Evolutionary conservation across 345 rosid genomes (phyloP).

Genomic region (Acer saccharum): DNA sequence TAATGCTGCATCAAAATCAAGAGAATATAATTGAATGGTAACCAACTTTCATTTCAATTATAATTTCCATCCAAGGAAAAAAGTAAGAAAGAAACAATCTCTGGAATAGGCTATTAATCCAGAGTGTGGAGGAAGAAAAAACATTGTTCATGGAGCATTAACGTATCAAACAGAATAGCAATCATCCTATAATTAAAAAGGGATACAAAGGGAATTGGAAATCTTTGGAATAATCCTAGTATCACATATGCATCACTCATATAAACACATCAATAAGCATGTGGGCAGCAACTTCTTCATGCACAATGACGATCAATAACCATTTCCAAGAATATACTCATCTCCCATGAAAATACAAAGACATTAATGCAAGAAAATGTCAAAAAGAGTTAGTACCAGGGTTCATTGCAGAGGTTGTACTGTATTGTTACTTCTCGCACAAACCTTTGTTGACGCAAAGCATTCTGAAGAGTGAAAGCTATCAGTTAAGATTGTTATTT

Average conservation of each 20-base stretch:
- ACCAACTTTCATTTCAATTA: background rate
- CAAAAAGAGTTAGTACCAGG: constrained; percentile 60
- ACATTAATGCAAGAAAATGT: constrained; percentile 4
- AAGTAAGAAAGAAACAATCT: background rate
- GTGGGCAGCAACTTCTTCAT: background rate
- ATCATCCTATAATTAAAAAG: background rate
- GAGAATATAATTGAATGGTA: background rate
- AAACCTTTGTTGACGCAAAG: constrained; percentile 94
- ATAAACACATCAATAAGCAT: background rate
- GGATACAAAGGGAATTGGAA: background rate
- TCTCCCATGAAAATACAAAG: constrained; percentile 5
- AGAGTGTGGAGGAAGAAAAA: background rate
- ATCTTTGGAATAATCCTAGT: background rate
- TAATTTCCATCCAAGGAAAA: background rate
- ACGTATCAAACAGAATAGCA: background rate
- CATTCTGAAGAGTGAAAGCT: constrained; percentile 61
- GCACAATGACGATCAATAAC: background rate
- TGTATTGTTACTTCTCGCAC: constrained; percentile 98
- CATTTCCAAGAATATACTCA: constrained; percentile 10
- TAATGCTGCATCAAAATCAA: background rate
- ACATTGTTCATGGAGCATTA: background rate
- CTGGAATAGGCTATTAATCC: background rate
- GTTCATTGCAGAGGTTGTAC: constrained; percentile 99
- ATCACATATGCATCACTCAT: background rate
- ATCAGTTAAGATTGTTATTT: constrained; percentile 15